Conservation (phyloP, 2,329 filamentous ascomycete species). For the Myotisia sp. region DNA sequence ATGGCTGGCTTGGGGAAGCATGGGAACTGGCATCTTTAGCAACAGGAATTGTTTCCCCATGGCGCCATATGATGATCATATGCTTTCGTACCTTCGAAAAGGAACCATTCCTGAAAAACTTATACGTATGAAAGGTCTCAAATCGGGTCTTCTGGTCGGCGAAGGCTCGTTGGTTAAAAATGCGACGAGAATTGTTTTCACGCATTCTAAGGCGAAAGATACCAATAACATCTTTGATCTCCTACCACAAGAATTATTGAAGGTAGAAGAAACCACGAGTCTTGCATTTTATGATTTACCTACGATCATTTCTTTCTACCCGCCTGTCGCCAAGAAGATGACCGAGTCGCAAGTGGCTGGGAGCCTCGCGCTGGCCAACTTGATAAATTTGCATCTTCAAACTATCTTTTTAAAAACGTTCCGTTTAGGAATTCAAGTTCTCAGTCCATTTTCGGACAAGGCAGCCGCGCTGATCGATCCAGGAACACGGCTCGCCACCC, state of each 20-base stretch:
- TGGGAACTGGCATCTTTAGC: slow-evolving; percentile 69
- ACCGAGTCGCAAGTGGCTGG: slow-evolving; percentile 44
- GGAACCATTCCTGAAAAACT: slow-evolving; percentile 62
- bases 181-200: slow-evolving; percentile 47
- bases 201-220: slow-evolving; percentile 39
- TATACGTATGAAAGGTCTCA: slow-evolving; percentile 53
- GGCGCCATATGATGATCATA: slow-evolving; percentile 56
- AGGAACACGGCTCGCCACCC: slow-evolving; percentile 56
- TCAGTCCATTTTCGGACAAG: slow-evolving; percentile 64
- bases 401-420: slow-evolving; percentile 71
- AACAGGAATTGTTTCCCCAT: slow-evolving; percentile 76
- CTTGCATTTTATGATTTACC: slow-evolving; percentile 64
- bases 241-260: slow-evolving; percentile 46
- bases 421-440: slow-evolving; percentile 58
- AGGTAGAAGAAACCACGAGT: slow-evolving; percentile 50
- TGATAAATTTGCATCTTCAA: slow-evolving; percentile 79
- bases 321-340: slow-evolving; percentile 50
- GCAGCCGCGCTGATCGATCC: slow-evolving; percentile 59
- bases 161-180: slow-evolving; percentile 48
- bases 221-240: slow-evolving; percentile 51
- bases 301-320: slow-evolving; percentile 52
- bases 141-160: slow-evolving; percentile 59
- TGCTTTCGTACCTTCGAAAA: slow-evolving; percentile 58
- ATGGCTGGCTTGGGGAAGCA: slow-evolving; percentile 86
- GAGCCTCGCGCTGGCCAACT: slow-evolving; percentile 50